Base-by-base conservation (phyloP, 495 filamentous ascomycete genomes). In the Collariella sp. region DNA sequence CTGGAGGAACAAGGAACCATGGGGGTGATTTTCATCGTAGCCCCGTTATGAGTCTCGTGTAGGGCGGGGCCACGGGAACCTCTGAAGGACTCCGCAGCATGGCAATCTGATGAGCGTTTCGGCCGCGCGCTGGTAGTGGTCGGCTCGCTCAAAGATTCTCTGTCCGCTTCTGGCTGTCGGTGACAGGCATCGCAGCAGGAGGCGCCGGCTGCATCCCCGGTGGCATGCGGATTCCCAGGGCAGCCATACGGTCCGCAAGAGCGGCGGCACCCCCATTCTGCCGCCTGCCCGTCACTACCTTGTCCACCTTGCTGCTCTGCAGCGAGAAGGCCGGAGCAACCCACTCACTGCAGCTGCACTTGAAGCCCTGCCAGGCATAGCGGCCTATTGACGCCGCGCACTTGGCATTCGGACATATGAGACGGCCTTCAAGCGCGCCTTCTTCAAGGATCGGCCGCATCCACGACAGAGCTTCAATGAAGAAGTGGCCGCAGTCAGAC, bases 301-400 rank as follows among this genome's bases (percentile, higher is more conserved):
- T 84, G 69, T 97, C 94, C 15, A 96, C 81, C 57, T 84, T 82
- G 46, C 86, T 83, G 67, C 82, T 86, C 34, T 87, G 83, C 52
- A 96, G 71, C 54, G 83, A 89, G 61, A 96, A 89, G 9, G 85
- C 90, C n/a, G 94, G 94, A 18, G 89, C 83, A 10, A 95, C 76
- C 90, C 94, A 96, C 31, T 85, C 79, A 35, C 84, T 83, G 68
- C 93, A 97, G 58, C 84, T 95, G 72, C 93, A 98, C 68, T 81
- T 84, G 74, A 96, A 82, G 50, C 94, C 93, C 64, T 94, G 87
- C 91, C 94, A 98, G 26, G 90, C 86, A 62, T 96, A 96, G 57
- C 91, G 84, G 39, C 94, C 93, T 20, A 97, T 81, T 44, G 89
- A 88, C 18, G 84, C 80, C 40, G 72, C 70, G 63, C 93, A 96